Conservation (phyloP, 1,284 basidiomycete species). For the Acaromyces ingoldii region DNA sequence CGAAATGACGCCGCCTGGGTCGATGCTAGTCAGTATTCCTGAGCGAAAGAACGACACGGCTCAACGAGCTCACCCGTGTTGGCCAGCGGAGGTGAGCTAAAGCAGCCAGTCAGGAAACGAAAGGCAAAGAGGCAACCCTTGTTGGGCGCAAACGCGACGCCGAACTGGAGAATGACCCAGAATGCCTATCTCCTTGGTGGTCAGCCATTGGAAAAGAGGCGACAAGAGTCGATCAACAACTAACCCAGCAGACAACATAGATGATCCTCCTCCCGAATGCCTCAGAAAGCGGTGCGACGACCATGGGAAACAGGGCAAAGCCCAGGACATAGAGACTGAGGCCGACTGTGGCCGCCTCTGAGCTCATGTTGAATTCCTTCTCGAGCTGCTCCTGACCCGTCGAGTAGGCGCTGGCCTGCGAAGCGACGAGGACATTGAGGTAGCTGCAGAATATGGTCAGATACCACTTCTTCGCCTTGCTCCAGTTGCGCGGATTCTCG, state of each 20-base stretch:
- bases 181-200: too few relatives aligned
- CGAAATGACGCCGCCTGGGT: conserved; percentile 35
- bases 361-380: conserved; percentile 35
- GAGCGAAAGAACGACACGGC: too few relatives aligned
- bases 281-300: conserved; percentile 37
- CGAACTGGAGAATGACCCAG: conserved; percentile 28
- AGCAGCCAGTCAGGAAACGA: conserved; percentile 44
- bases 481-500: conserved; percentile 26
- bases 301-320: conserved; percentile 39
- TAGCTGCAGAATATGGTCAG: conserved; percentile 28
- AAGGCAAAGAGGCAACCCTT: conserved; percentile 34
- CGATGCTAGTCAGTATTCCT: too few relatives aligned
- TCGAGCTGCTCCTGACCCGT: conserved; percentile 20
- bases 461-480: conserved; percentile 34
- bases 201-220: too few relatives aligned
- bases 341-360: conserved; percentile 37
- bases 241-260: conserved; percentile 33
- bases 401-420: conserved; percentile 41
- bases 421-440: conserved; percentile 31
- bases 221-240: too few relatives aligned
- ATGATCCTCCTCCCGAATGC: conserved; percentile 24
- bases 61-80: conserved; percentile 30
- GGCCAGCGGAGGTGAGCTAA: conserved; percentile 20
- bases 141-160: conserved; percentile 41
- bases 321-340: conserved; percentile 41